Percentiles rank a stretch among this genome's conserved stretches.
Conservation (phyloP, 495 filamentous ascomycete species). For the Penicillium crystallinum region DNA sequence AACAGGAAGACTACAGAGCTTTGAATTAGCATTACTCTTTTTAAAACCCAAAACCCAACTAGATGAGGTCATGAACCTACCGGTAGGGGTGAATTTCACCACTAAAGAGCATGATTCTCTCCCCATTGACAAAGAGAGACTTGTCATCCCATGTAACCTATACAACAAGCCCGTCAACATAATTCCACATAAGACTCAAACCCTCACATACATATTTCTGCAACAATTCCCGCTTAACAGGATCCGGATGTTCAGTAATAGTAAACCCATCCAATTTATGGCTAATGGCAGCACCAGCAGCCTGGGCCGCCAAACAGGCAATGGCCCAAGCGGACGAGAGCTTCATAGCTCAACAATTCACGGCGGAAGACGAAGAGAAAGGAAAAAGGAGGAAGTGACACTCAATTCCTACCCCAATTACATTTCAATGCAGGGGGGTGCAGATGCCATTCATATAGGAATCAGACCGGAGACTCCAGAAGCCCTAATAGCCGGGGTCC, state of each 20-base stretch:
- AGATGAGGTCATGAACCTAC: conserved; percentile 19
- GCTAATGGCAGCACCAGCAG: conserved; percentile 32
- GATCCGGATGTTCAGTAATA: conserved; percentile 35
- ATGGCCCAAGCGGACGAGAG: conserved; percentile 27
- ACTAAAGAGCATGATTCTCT: conserved; percentile 65
- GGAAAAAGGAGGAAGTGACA: background rate
- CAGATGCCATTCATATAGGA: conserved; percentile 10
- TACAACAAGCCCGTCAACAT: background rate
- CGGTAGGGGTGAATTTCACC: conserved; percentile 70
- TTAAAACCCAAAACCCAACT: background rate
- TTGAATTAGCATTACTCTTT: background rate
- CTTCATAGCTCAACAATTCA: conserved; percentile 25
- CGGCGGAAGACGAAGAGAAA: background rate
- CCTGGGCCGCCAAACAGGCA: conserved; percentile 34
- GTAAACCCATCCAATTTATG: conserved; percentile 34
- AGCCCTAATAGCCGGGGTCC: background rate
- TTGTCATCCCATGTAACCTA: conserved; percentile 73
- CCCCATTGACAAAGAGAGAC: conserved; percentile 66
- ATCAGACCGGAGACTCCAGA: background rate
- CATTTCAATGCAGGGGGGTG: conserved; percentile 15
- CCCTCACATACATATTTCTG: conserved; percentile 35
- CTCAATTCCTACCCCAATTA: background rate
- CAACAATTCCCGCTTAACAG: conserved; percentile 29
- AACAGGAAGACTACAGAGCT: conserved; percentile 56
- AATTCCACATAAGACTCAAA: background rate